Evolutionary conservation across 768 basidiomycete species (phyloP).

Genomic region (Mycena sanguinolenta): DNA sequence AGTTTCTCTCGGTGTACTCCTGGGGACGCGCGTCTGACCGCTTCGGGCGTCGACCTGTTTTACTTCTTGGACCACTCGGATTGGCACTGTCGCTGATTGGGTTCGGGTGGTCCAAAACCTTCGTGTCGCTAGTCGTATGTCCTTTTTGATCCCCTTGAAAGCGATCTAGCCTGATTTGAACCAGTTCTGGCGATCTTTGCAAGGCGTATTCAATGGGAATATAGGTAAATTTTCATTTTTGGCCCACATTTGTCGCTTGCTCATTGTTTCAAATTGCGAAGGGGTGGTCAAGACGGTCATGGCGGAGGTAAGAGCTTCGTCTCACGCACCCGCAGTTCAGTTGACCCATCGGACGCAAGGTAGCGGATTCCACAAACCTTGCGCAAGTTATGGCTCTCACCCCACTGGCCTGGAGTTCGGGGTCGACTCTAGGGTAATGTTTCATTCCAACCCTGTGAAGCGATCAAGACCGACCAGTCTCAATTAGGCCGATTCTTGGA

Average conservation of each 20-base stretch:
- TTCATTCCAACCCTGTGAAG: not conserved
- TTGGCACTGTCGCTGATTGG: slow-evolving; percentile 42
- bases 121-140: slow-evolving; percentile 38
- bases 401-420: slow-evolving; percentile 38
- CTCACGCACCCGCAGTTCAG: not conserved
- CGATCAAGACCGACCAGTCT: not conserved
- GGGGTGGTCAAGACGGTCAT: slow-evolving; percentile 48
- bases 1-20: slow-evolving; percentile 42
- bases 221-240: slow-evolving; percentile 24
- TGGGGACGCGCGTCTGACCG: slow-evolving; percentile 49
- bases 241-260: no score
- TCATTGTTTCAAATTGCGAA: slow-evolving; percentile 1
- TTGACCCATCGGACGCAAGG: slow-evolving; percentile 17
- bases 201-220: slow-evolving; percentile 48
- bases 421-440: slow-evolving; percentile 37
- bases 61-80: slow-evolving; percentile 48
- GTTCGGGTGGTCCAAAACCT: slow-evolving; percentile 47
- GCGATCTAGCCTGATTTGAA: not conserved
- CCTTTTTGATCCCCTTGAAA: not conserved
- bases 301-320: slow-evolving; percentile 40
- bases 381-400: slow-evolving; percentile 38
- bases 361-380: slow-evolving; percentile 37
- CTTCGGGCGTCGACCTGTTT: slow-evolving; percentile 48
- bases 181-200: slow-evolving; percentile 39
- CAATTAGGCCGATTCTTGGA: slow-evolving; percentile 39